Percentiles rank a stretch among this genome's conserved stretches.
Conservation (phyloP, 495 filamentous ascomycete genomes). For the Xylaria flabelliformis region DNA sequence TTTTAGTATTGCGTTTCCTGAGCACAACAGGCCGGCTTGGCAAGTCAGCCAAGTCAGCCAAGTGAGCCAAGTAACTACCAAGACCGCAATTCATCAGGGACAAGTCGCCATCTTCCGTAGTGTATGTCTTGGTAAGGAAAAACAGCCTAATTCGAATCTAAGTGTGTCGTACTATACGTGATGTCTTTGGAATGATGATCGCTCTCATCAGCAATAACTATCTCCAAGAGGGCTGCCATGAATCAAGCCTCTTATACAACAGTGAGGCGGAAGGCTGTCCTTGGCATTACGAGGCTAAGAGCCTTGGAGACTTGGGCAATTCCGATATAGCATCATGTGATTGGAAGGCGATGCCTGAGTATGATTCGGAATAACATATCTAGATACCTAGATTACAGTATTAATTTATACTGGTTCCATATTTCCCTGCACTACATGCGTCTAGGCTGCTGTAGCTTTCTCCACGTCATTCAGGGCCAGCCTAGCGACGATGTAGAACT, state of each 20-base stretch:
- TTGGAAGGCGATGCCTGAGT: constrained; percentile 16
- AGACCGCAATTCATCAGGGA: constrained; percentile 15
- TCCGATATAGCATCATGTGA: constrained; percentile 17
- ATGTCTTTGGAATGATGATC: background rate
- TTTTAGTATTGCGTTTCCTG: background rate
- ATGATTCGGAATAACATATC: background rate
- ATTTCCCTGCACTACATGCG: background rate
- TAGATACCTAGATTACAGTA: constrained; percentile 4
- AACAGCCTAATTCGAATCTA: constrained; percentile 5
- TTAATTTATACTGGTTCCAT: constrained; percentile 5
- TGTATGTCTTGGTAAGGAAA: background rate
- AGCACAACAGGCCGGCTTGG: constrained; percentile 5
- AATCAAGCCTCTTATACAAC: background rate
- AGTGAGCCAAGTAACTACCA: constrained; percentile 18
- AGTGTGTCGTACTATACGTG: background rate
- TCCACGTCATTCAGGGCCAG: constrained; percentile 1
- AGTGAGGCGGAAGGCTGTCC: background rate
- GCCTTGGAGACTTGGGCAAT: constrained; percentile 6
- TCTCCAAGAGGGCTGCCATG: background rate
- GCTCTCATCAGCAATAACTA: background rate
- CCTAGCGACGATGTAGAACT: background rate
- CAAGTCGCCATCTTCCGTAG: background rate
- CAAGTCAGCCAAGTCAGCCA: constrained; percentile 22
- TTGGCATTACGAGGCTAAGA: constrained; percentile 2
- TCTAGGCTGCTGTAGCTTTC: background rate